Evolutionary conservation across 495 filamentous ascomycete species (phyloP).

Genomic region (Delitschia confertaspora): DNA sequence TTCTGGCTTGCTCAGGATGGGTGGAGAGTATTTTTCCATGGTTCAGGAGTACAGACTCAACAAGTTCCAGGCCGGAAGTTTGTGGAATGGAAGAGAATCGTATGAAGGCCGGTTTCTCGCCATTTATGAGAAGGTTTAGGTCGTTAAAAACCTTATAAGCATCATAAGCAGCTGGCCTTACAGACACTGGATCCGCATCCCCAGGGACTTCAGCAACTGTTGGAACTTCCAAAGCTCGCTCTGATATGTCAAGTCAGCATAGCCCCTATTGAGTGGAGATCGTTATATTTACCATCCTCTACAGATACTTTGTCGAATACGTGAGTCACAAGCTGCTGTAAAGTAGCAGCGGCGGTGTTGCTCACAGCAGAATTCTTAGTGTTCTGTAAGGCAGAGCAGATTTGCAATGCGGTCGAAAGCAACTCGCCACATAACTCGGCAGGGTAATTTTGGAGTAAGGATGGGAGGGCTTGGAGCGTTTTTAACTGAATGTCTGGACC

Average conservation of each 20-base stretch:
- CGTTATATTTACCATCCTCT: slow-evolving; percentile 59
- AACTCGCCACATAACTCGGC: slow-evolving; percentile 71
- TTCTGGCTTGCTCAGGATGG: slow-evolving; percentile 72
- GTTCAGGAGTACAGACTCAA: slow-evolving; percentile 79
- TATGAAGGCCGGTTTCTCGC: slow-evolving; percentile 69
- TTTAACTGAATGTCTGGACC: slow-evolving; percentile 92
- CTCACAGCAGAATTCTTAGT: slow-evolving; percentile 88
- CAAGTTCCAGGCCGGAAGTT: slow-evolving; percentile 78
- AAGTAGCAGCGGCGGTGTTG: slow-evolving; percentile 85
- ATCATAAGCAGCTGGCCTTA: slow-evolving; percentile 74
- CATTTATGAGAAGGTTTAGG: slow-evolving; percentile 78
- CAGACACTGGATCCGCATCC: slow-evolving; percentile 51
- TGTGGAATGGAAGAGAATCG: slow-evolving; percentile 65
- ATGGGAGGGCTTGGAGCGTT: slow-evolving; percentile 88
- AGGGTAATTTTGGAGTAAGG: slow-evolving; percentile 83
- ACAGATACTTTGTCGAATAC: slow-evolving; percentile 82
- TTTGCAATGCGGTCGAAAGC: slow-evolving; percentile 69
- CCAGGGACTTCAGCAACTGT: slow-evolving; percentile 53
- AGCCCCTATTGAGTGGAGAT: neutral
- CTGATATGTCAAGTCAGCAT: slow-evolving; percentile 20
- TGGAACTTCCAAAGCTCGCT: slow-evolving; percentile 43
- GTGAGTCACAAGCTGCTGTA: slow-evolving; percentile 86
- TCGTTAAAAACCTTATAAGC: slow-evolving; percentile 83
- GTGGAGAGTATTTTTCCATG: slow-evolving; percentile 68
- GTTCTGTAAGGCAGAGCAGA: slow-evolving; percentile 81